These are phyloP conservation scores for Backusella macrospora DNA, from an alignment of 192 early-diverging fungal species.

Conservation along the genomic window DNA sequence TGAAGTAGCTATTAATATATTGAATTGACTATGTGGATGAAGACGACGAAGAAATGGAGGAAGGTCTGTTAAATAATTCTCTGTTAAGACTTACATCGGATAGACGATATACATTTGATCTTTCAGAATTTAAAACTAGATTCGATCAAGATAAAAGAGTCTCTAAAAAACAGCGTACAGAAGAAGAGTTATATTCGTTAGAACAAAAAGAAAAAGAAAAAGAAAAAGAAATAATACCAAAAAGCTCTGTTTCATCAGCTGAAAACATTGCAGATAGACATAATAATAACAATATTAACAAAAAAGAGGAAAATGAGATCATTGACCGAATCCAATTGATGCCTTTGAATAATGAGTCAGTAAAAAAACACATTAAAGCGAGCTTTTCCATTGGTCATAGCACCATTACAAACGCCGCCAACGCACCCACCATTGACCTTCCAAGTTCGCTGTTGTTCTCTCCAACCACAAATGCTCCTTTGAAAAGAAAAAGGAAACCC, in stretches of 20 bases:
- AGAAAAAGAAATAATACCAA: not conserved
- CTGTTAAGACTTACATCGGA: not conserved
- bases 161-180: not conserved
- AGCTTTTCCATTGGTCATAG: conserved; percentile 21
- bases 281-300: not conserved
- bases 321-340: not conserved
- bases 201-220: not conserved
- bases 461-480: not conserved
- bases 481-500: conserved; percentile 24
- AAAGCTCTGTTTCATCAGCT: not conserved
- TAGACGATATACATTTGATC: not conserved
- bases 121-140: not conserved
- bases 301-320: not conserved
- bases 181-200: not conserved
- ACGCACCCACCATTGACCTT: not conserved
- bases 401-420: not conserved
- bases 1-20: conserved; percentile 1
- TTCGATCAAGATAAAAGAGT: not conserved
- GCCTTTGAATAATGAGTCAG: not conserved
- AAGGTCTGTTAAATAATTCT: not conserved
- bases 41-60: not conserved
- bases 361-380: conserved; percentile 24
- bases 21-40: not conserved
- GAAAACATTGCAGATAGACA: not conserved
- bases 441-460: not conserved